Evolutionary conservation across 805 yeast genomes (phyloP), one percentile per base, ranked within the genome.

Genomic region (Wickerhamomyces bisporus): DNA sequence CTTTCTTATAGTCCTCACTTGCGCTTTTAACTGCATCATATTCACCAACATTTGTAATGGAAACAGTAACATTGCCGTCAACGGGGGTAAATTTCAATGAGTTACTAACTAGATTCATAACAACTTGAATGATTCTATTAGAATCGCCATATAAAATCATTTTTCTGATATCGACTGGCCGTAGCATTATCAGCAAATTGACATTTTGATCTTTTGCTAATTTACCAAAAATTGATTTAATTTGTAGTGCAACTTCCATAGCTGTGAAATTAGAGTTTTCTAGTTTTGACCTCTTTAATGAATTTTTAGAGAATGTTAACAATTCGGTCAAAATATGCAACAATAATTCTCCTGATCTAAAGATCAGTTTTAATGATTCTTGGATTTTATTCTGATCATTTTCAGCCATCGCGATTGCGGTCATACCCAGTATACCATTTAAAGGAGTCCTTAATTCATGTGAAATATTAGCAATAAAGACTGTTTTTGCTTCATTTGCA

Each of bases 401-500:
- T 57, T 93, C 98, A 16, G 85, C 93, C 85, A 88, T 79, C 6
- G 96, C 89, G 40, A 91, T 83, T 3, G 95, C 84, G 0, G 97
- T 86, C 89, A 91, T 86, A 45, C 98, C 98, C 38, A 93, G 65
- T 30, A 93, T 93, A 57, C 98, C 98, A 59, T 93, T 93, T 44
- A 93, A 67, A 2, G 98, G 98, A 0, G 98, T 93, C 50, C 98
- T 75, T 54, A 93, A 69, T 64, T 93, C 98, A 59, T 87, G 96
- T 0, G 96, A 86, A 14, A 87, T 88, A 49, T 89, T 86, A 2
- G 96, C 96, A 52, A 87, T 81, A 57, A 87, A 87, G 6, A 86
- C 88, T 6, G 98, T 89, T 55, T 93, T 93, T 3, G 98, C 96
- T 50, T 93, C 97, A 59, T 91, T 91, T 1, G 98, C 98, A 21